Base-by-base conservation (phyloP, 225 moss, liverwort and hornwort genomes). In the Sphagnum contortum region DNA sequence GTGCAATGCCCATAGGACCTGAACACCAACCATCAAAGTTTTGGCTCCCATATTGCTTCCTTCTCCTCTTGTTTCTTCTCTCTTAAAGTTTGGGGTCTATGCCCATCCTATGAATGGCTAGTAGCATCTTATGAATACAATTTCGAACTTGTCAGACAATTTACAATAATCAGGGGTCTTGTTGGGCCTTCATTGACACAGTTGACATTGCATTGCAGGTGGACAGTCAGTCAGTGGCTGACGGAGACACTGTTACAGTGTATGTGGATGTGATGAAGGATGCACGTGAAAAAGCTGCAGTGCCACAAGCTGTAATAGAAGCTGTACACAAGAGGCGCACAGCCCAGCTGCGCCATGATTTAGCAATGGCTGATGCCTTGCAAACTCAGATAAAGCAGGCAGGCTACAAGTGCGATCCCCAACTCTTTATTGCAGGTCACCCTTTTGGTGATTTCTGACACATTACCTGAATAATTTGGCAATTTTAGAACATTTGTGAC, bases 211-310 rank as follows among this genome's bases (percentile, higher is more conserved):
- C 29, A 49, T 47, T 13, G 44, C 60, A 87, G 87, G 71, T 87
- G 12, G 83, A 87, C 4, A 75, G 76, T 5, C 64, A 70, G 55
- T 75, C 70, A 47, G 79, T 87, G 13, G 60, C 10, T 49, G 87
- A 87, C 8, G 87, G 87, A 9, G 87, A 87, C 58, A 87, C 83
- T 9, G 70, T 87, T 8, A 80, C 72, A 2, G 54, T 83, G 2
- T 87, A 69, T 2, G 87, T 76, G 2, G 76, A 87, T 3, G 64
- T 80, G 0, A 65, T 67, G 2, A 59, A 57, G 59, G 75, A 76
- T 2, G 68, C 74, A 5, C 64, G 78, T 12, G 87, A 80, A 68
- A 44, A 62, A 4, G 79, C 77, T 48, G 58, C 14, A 9, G 50
- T 81, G 4, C 87, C 87, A 9, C 3, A 57, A 2, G 71, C 55